Conservation (phyloP, 2,329 filamentous ascomycete species). For the Rosellinia necatrix region DNA sequence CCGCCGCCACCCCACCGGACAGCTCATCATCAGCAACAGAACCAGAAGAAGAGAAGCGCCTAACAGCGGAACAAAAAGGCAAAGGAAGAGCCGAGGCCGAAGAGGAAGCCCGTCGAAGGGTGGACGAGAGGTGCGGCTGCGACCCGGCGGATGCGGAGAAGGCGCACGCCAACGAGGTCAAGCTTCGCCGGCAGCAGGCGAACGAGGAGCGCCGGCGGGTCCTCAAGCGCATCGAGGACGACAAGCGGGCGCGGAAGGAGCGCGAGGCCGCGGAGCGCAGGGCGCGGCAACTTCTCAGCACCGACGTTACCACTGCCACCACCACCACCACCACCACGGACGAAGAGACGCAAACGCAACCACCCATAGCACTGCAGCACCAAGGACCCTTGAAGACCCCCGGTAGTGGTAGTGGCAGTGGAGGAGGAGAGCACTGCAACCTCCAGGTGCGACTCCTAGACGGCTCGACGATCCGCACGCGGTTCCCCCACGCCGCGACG, state of each 20-base stretch:
- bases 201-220: conserved; percentile 73
- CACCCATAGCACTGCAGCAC: conserved; percentile 30
- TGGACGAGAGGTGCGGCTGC: conserved; percentile 42
- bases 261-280: conserved; percentile 55
- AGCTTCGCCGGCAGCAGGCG: conserved; percentile 67
- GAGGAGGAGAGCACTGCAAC: conserved; percentile 50
- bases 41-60: conserved; percentile 56
- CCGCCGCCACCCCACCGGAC: not conserved
- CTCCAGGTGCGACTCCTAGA: conserved; percentile 85
- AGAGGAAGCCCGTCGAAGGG: conserved; percentile 50
- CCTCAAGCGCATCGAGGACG: conserved; percentile 74
- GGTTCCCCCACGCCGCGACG: conserved; percentile 68
- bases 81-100: conserved; percentile 55
- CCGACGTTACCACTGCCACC: conserved; percentile 13
- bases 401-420: too few relatives aligned
- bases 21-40: conserved; percentile 12
- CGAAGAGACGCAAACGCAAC: conserved; percentile 6
- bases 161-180: conserved; percentile 46
- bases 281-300: conserved; percentile 37
- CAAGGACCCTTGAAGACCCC: conserved; percentile 7
- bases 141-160: conserved; percentile 35
- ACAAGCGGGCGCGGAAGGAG: conserved; percentile 70
- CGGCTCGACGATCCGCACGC: conserved; percentile 75
- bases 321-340: conserved; percentile 19
- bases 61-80: conserved; percentile 51